Evolutionary conservation across 805 yeast genomes (phyloP).

Genomic region (Ogataea ganodermae): DNA sequence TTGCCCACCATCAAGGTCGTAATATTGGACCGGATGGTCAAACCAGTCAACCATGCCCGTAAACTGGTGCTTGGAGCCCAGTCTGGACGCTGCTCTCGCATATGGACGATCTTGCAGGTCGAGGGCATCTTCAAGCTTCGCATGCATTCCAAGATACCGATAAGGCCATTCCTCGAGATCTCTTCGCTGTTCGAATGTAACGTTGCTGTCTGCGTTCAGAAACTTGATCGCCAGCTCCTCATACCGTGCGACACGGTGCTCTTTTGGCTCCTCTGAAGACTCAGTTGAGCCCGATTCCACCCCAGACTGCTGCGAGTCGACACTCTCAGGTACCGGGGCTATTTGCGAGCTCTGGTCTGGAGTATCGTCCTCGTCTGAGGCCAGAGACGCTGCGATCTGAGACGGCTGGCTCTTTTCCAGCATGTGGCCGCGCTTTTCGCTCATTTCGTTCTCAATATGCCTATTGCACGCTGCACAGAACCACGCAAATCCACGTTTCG

Average conservation of each 20-base stretch:
- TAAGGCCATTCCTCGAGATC: conserved; percentile 77
- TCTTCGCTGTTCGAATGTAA: conserved; percentile 49
- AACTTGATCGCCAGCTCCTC: conserved; percentile 60
- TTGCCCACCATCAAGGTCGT: conserved; percentile 41
- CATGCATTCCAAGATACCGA: conserved; percentile 75
- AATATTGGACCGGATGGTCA: conserved; percentile 66
- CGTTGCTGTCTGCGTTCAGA: conserved; percentile 44
- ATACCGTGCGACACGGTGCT: conserved; percentile 45
- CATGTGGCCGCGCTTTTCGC: conserved; percentile 39
- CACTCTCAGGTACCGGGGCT: not conserved
- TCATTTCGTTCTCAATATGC: conserved; percentile 48
- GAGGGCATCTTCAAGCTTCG: conserved; percentile 72
- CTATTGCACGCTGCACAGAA: conserved; percentile 79
- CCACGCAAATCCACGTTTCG: conserved; percentile 89
- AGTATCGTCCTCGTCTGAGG: not conserved
- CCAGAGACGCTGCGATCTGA: conserved; percentile 24
- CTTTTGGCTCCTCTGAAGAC: conserved; percentile 4
- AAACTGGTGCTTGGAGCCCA: conserved; percentile 76
- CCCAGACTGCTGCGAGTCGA: not conserved
- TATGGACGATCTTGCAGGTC: conserved; percentile 78
- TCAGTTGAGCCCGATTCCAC: conserved; percentile 10
- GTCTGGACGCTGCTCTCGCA: conserved; percentile 75
- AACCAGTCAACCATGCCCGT: conserved; percentile 65
- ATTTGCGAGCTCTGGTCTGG: not conserved
- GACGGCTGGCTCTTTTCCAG: conserved; percentile 32